A percentile compares a stretch with the other conserved stretches of the same genome.
Conservation (phyloP, 2,329 filamentous ascomycete species). For the Fusarium sp. region DNA sequence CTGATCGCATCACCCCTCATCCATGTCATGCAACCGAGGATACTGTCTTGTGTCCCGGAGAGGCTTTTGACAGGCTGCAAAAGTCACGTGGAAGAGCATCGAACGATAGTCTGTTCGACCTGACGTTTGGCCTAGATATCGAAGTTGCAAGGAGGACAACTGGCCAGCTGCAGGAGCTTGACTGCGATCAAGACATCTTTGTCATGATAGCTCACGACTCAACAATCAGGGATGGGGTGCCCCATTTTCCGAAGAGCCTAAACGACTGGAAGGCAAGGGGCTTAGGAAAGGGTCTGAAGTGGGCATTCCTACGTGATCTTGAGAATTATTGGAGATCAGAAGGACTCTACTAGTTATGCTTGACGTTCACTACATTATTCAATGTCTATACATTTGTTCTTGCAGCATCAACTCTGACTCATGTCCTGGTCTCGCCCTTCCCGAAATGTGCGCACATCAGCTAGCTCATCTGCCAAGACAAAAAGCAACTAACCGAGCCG, state of each 20-base stretch:
- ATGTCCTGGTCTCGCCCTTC: background rate
- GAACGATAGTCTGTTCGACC: constrained; percentile 31
- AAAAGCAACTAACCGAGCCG: background rate
- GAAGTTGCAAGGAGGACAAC: constrained; percentile 27
- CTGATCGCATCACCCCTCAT: constrained; percentile 42
- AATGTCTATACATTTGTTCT: background rate
- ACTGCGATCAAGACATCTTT: constrained; percentile 37
- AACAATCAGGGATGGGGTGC: constrained; percentile 35
- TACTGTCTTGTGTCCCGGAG: constrained; percentile 27
- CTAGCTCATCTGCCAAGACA: background rate
- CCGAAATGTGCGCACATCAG: background rate
- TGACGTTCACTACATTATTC: background rate
- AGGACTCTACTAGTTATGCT: constrained; percentile 12
- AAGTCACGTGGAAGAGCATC: constrained; percentile 31
- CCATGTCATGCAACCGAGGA: constrained; percentile 22
- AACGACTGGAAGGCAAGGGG: constrained; percentile 37
- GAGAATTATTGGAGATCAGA: constrained; percentile 34
- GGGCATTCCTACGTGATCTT: constrained; percentile 36
- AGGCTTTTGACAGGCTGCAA: constrained; percentile 28
- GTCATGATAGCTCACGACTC: constrained; percentile 38
- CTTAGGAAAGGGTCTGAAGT: constrained; percentile 27
- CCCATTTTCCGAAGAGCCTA: constrained; percentile 34
- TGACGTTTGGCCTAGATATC: constrained; percentile 37
- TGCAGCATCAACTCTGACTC: background rate
- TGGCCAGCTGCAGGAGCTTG: constrained; percentile 30